Percentiles rank a stretch among this genome's conserved stretches.
phyloP scores from a whole-genome alignment of 176 grass and related monocot species.

The Paspalum notatum region DNA sequence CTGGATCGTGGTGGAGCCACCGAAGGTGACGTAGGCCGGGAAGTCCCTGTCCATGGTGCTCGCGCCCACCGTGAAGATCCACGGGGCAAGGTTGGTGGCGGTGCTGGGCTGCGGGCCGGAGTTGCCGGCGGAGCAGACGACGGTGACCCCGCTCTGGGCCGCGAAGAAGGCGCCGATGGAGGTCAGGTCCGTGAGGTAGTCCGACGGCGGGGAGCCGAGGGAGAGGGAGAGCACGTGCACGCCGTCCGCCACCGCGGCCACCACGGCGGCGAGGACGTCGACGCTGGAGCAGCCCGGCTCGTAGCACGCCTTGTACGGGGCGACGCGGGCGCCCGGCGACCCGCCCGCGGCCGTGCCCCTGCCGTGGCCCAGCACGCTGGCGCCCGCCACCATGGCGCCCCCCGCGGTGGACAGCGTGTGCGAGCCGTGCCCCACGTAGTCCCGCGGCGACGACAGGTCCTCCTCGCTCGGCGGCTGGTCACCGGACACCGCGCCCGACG shows the following conservation, averaged over 20 bases:
- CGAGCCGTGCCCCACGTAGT: conserved; percentile 58
- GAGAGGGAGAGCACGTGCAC: conserved; percentile 75
- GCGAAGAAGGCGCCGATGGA: conserved; percentile 67
- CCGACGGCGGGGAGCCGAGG: conserved; percentile 17
- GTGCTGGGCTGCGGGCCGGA: conserved; percentile 51
- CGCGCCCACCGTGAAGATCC: conserved; percentile 75
- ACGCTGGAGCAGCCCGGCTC: conserved; percentile 43
- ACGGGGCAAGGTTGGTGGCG: conserved; percentile 53
- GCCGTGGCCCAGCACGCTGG: conserved; percentile 51
- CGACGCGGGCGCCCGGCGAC: conserved; percentile 61
- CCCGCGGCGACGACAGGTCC: conserved; percentile 61
- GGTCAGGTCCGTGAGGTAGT: conserved; percentile 46
- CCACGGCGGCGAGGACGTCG: conserved; percentile 59
- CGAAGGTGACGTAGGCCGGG: conserved; percentile 37
- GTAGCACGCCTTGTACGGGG: conserved; percentile 77
- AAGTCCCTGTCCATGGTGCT: conserved; percentile 84
- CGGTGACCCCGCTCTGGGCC: conserved; percentile 53
- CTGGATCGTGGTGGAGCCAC: conserved; percentile 29
- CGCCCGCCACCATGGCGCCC: conserved; percentile 43
- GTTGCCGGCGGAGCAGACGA: conserved; percentile 74
- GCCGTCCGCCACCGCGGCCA: conserved; percentile 56
- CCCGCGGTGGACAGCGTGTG: conserved; percentile 80
- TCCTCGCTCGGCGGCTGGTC: background rate
- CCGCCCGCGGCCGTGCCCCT: conserved; percentile 66
- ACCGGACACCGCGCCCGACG: background rate